Evolutionary conservation across 2,329 filamentous ascomycete species (phyloP).

Genomic region (Calonectria crousiana): DNA sequence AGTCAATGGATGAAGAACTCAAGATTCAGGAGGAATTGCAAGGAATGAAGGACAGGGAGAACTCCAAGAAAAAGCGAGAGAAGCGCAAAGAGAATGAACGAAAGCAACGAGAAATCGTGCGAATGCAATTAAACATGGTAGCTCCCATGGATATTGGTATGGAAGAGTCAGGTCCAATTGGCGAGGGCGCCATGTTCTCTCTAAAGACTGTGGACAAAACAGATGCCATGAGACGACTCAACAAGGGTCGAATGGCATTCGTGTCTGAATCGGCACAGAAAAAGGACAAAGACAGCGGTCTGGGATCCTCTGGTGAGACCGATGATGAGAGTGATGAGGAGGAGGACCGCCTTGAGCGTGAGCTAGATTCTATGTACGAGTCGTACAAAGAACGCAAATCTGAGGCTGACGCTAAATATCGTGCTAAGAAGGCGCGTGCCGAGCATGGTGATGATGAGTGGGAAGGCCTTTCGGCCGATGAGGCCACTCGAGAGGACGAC

Average conservation of each 20-base stretch:
- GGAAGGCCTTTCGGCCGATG: slow-evolving; percentile 84
- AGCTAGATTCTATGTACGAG: slow-evolving; percentile 90
- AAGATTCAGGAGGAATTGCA: slow-evolving; percentile 90
- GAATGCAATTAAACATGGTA: slow-evolving; percentile 97
- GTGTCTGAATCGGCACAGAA: slow-evolving; percentile 66
- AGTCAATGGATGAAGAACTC: slow-evolving; percentile 94
- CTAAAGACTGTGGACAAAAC: slow-evolving; percentile 85
- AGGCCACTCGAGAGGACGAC: slow-evolving; percentile 63
- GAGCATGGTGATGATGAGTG: slow-evolving; percentile 89
- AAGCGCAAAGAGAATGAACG: slow-evolving; percentile 90
- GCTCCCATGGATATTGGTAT: slow-evolving; percentile 96
- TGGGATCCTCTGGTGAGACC: slow-evolving; percentile 65
- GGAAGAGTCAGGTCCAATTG: slow-evolving; percentile 83
- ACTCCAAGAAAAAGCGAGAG: slow-evolving; percentile 82
- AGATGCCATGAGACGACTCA: slow-evolving; percentile 71
- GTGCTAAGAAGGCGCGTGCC: slow-evolving; percentile 88
- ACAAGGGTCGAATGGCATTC: slow-evolving; percentile 82
- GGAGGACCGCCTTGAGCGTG: slow-evolving; percentile 83
- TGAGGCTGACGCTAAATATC: slow-evolving; percentile 85
- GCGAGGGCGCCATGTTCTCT: slow-evolving; percentile 87
- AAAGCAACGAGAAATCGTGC: slow-evolving; percentile 94
- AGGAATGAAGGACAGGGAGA: slow-evolving; percentile 83
- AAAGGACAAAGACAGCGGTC: slow-evolving; percentile 72
- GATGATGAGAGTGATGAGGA: slow-evolving; percentile 80
- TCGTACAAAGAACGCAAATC: slow-evolving; percentile 85